Percentiles rank a stretch among this genome's conserved stretches.
phyloP scores from a whole-genome alignment of 2,329 filamentous ascomycete genomes.

The Ophiostoma montium region DNA sequence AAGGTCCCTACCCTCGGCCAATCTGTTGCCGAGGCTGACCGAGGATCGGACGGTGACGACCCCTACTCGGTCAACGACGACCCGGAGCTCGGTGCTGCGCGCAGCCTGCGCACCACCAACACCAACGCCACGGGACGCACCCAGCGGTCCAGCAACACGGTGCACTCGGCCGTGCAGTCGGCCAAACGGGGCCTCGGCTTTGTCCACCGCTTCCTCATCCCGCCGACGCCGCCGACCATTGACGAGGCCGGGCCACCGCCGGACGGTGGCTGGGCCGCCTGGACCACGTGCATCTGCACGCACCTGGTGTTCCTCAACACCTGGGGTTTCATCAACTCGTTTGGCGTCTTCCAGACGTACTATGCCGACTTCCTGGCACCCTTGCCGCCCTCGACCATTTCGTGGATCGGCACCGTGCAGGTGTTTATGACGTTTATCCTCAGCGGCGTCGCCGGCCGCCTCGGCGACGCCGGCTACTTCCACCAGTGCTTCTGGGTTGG shows the following conservation, averaged over 20 bases:
- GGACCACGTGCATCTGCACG: conserved; percentile 4
- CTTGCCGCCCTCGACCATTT: conserved; percentile 12
- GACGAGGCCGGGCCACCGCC: conserved; percentile 4
- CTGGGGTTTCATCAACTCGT: conserved; percentile 14
- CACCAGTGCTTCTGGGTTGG: conserved; percentile 8
- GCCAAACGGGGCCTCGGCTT: not conserved
- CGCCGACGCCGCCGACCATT: not conserved
- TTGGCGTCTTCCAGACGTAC: conserved; percentile 15
- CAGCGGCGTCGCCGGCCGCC: conserved; percentile 8
- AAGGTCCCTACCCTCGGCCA: not conserved
- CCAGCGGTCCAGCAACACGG: not conserved
- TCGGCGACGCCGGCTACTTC: conserved; percentile 13
- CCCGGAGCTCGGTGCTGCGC: not conserved
- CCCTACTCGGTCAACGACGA: not conserved
- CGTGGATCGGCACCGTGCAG: conserved; percentile 13
- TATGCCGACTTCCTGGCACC: conserved; percentile 11
- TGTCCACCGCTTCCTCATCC: not conserved
- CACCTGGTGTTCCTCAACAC: conserved; percentile 18
- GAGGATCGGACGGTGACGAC: not conserved
- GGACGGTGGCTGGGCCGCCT: conserved; percentile 6
- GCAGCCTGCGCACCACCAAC: not conserved
- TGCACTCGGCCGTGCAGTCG: not conserved
- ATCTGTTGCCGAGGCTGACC: not conserved
- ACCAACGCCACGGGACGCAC: not conserved
- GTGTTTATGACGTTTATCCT: conserved; percentile 11